A percentile compares a stretch with the other conserved stretches of the same genome.
Evolutionary conservation across 768 basidiomycete species (phyloP).

Genomic region (Pisolithus sp.): DNA sequence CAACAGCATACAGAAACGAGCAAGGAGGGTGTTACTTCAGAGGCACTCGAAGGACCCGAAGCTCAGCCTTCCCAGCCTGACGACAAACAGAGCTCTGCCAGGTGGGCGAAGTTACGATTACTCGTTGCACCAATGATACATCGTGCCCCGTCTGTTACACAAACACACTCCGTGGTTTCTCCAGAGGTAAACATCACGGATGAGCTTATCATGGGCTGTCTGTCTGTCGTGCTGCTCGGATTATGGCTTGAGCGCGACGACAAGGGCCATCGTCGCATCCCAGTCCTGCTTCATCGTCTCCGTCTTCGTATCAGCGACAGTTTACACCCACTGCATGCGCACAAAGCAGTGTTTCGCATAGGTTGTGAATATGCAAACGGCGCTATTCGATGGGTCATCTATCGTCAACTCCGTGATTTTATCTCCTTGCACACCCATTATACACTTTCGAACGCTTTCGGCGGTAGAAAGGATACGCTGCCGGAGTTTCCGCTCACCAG

Average conservation of each 20-base stretch:
- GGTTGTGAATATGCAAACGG: constrained; percentile 97
- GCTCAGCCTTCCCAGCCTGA: constrained; percentile 25
- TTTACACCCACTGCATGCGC: constrained; percentile 68
- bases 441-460: constrained; percentile 74
- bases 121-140: constrained; percentile 51
- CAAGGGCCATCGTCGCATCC: constrained; percentile 68
- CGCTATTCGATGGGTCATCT: constrained; percentile 89
- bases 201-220: constrained; percentile 73
- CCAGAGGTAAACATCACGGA: constrained; percentile 70
- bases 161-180: constrained; percentile 43
- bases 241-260: constrained; percentile 88
- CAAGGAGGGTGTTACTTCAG: constrained; percentile 6
- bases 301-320: constrained; percentile 84
- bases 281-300: constrained; percentile 70
- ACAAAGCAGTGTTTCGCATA: constrained; percentile 80
- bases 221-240: constrained; percentile 70
- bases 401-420: constrained; percentile 90
- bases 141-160: constrained; percentile 27
- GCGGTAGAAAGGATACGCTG: constrained; percentile 64
- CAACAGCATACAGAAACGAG: neutral
- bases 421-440: constrained; percentile 87
- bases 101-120: constrained; percentile 63
- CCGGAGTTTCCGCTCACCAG: constrained; percentile 90
- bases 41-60: constrained; percentile 16
- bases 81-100: constrained; percentile 26